These are phyloP conservation scores for Aechmea fasciata DNA, from an alignment of 176 grass and related monocot genomes.

Conservation along the genomic window DNA sequence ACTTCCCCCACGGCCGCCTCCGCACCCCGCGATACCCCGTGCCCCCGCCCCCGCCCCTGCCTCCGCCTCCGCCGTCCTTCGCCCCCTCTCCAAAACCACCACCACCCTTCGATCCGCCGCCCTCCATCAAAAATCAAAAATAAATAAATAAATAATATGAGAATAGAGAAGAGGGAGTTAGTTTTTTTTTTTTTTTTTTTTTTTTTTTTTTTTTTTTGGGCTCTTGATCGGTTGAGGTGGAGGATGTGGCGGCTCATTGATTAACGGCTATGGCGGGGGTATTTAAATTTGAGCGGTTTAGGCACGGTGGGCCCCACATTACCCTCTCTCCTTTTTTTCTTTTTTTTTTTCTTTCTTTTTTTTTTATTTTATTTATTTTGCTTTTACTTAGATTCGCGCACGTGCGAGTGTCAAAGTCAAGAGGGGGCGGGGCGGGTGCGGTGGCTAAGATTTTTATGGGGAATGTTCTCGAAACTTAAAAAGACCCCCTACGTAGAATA, in stretches of 20 bases:
- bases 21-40: conserved; percentile 75
- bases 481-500: too few species aligned
- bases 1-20: conserved; percentile 62
- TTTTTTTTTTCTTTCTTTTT: not conserved
- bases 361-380: too few species aligned
- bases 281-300: not conserved
- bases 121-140: not conserved
- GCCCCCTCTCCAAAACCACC: not conserved
- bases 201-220: too few species aligned
- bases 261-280: too few species aligned
- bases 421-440: too few species aligned
- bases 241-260: too few species aligned
- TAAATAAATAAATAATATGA: too few species aligned
- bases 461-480: not conserved
- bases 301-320: not conserved
- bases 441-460: conserved; percentile 16
- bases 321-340: not conserved
- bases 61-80: conserved; percentile 15
- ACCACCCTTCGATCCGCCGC: too few species aligned
- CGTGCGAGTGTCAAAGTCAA: not conserved
- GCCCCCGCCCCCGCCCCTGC: conserved; percentile 27
- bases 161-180: too few species aligned
- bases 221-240: too few species aligned
- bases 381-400: conserved; percentile 1
- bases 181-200: not conserved